phyloP scores from a whole-genome alignment of 495 filamentous ascomycete species.

The Penicillium nucicola region DNA sequence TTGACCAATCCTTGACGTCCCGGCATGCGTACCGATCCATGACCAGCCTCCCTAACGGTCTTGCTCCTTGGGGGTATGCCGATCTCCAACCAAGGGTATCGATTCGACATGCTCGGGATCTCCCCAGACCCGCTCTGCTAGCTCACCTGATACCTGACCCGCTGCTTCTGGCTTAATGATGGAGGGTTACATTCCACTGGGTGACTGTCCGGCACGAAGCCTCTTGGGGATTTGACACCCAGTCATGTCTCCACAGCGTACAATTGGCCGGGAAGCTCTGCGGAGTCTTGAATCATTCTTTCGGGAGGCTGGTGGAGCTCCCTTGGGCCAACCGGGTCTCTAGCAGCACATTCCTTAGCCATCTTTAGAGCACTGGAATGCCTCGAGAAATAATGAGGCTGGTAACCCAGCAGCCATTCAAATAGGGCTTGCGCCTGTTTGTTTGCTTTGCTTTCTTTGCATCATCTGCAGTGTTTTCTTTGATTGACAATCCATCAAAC shows the following conservation, averaged over 20 bases:
- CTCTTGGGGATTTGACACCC: slow-evolving; percentile 21
- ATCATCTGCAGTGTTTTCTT: slow-evolving; percentile 47
- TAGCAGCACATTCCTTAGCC: slow-evolving; percentile 36
- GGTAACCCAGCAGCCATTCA: slow-evolving; percentile 35
- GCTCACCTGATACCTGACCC: slow-evolving; percentile 20
- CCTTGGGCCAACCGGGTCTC: slow-evolving; percentile 22
- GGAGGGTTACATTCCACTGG: slow-evolving; percentile 37
- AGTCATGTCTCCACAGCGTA: slow-evolving; percentile 6
- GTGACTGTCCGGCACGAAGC: slow-evolving; percentile 31
- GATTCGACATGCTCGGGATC: slow-evolving; percentile 14
- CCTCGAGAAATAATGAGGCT: slow-evolving; percentile 39
- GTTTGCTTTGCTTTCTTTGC: slow-evolving; percentile 52
- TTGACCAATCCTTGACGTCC: slow-evolving; percentile 9
- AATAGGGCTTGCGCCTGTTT: slow-evolving; percentile 46
- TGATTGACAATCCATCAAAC: slow-evolving; percentile 43
- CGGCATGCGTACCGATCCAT: slow-evolving; percentile 19
- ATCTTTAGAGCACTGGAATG: slow-evolving; percentile 43
- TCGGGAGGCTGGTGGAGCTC: slow-evolving; percentile 19
- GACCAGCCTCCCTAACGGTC: background rate
- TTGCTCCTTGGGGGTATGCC: background rate
- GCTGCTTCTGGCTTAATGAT: slow-evolving; percentile 36
- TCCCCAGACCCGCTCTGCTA: slow-evolving; percentile 22
- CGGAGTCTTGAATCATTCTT: slow-evolving; percentile 26
- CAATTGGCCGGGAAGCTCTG: slow-evolving; percentile 26
- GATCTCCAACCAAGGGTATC: slow-evolving; percentile 13